Percentiles rank a stretch among this genome's conserved stretches.
These are phyloP conservation scores for Ceratocystis alfenasii DNA, from an alignment of 2,329 filamentous ascomycete species.

Conservation along the genomic window DNA sequence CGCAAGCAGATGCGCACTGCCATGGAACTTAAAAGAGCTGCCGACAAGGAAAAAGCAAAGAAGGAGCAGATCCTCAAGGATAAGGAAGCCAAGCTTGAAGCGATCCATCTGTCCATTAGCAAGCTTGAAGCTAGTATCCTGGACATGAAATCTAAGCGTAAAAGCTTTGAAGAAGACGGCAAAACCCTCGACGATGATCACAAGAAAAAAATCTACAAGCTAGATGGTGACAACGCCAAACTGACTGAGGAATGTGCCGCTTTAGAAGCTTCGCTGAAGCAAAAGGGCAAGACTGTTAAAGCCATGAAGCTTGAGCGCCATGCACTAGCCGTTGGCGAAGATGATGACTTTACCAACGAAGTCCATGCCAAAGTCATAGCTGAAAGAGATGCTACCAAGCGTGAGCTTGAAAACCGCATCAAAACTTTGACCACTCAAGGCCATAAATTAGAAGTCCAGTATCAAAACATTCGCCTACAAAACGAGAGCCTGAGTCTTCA, in stretches of 20 bases:
- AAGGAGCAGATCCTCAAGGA: conserved; percentile 61
- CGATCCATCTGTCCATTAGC: conserved; percentile 55
- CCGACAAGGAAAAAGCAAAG: conserved; percentile 65
- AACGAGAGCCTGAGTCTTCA: conserved; percentile 37
- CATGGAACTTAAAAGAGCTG: conserved; percentile 68
- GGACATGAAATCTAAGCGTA: conserved; percentile 45
- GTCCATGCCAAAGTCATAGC: conserved; percentile 29
- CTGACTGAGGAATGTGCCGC: conserved; percentile 52
- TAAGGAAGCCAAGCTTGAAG: conserved; percentile 55
- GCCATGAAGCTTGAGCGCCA: conserved; percentile 60
- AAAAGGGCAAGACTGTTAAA: conserved; percentile 53
- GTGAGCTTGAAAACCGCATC: conserved; percentile 15
- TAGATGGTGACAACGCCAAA: conserved; percentile 44
- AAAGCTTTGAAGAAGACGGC: conserved; percentile 44
- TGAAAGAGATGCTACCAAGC: conserved; percentile 16
- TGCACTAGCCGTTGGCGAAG: conserved; percentile 48
- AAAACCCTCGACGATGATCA: conserved; percentile 40
- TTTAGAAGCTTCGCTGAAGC: conserved; percentile 61
- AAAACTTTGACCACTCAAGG: conserved; percentile 30
- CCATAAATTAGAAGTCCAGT: conserved; percentile 35
- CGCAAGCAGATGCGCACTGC: conserved; percentile 68
- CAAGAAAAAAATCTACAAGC: conserved; percentile 39
- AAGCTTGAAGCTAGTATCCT: conserved; percentile 55
- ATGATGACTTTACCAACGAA: conserved; percentile 45
- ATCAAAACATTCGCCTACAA: conserved; percentile 31